Percentiles rank a stretch among this genome's conserved stretches.
phyloP scores from a whole-genome alignment of 441 rosid species.

The Brassica balearica region DNA sequence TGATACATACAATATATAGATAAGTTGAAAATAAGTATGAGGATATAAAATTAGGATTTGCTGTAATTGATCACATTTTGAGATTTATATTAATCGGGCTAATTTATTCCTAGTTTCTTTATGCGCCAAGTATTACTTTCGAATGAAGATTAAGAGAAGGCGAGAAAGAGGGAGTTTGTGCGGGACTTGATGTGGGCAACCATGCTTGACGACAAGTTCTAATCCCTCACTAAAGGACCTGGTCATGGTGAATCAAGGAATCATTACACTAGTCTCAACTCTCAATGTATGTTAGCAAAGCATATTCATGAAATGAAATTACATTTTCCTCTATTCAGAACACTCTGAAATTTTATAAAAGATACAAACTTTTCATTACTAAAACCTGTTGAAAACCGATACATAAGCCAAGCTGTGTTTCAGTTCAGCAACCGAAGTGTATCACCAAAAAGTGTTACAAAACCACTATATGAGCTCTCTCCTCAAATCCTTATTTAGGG shows the following conservation, averaged over 20 bases:
- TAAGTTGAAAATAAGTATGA: background rate
- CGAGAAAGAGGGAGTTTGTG: conserved; percentile 57
- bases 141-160: conserved; percentile 58
- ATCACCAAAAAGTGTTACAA: conserved; percentile 38
- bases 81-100: background rate
- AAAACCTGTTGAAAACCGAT: background rate
- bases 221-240: conserved; percentile 10
- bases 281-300: conserved; percentile 17
- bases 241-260: conserved; percentile 10
- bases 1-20: background rate
- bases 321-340: background rate
- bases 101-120: background rate
- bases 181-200: conserved; percentile 61
- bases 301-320: conserved; percentile 16
- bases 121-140: conserved; percentile 44
- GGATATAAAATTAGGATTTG: background rate
- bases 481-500: conserved; percentile 31
- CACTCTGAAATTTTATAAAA: background rate
- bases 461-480: conserved; percentile 21
- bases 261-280: background rate
- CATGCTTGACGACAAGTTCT: conserved; percentile 54
- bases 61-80: background rate
- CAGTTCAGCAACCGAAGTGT: conserved; percentile 20
- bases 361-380: background rate
- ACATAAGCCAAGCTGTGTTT: conserved; percentile 23